These are phyloP conservation scores for Porcisia hertigi DNA, from an alignment of 208 protist species.

Conservation along the genomic window DNA sequence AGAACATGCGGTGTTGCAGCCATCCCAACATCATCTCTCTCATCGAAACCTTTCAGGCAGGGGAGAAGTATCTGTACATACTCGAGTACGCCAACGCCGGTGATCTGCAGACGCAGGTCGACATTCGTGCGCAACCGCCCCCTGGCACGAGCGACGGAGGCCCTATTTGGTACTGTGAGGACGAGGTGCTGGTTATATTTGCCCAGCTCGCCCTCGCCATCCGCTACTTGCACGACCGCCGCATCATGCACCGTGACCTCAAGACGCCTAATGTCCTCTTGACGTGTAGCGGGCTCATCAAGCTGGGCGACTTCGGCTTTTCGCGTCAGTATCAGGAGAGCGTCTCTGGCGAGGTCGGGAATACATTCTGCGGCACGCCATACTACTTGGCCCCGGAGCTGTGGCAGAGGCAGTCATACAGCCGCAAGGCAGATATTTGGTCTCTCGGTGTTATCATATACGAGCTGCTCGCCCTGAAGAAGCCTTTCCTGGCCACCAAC, in stretches of 20 bases:
- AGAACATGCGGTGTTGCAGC: constrained; percentile 52
- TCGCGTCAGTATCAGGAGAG: constrained; percentile 56
- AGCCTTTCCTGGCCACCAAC: constrained; percentile 62
- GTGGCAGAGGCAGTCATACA: constrained; percentile 86
- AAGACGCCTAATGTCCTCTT: constrained; percentile 83
- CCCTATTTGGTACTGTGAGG: constrained; percentile 43
- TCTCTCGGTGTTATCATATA: constrained; percentile 84
- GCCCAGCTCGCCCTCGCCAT: constrained; percentile 73
- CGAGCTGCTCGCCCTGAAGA: constrained; percentile 69
- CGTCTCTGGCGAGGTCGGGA: constrained; percentile 51
- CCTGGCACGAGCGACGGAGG: constrained; percentile 15
- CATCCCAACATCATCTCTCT: constrained; percentile 79
- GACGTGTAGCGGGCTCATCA: constrained; percentile 64
- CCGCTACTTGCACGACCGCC: constrained; percentile 71
- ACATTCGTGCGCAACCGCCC: constrained; percentile 34
- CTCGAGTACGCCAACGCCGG: constrained; percentile 84
- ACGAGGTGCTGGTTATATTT: constrained; percentile 72
- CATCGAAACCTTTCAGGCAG: constrained; percentile 44
- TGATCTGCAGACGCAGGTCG: constrained; percentile 68
- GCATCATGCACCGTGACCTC: constrained; percentile 86
- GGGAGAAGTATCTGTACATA: constrained; percentile 52
- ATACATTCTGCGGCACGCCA: constrained; percentile 76
- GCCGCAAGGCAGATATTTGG: constrained; percentile 92
- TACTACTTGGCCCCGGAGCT: constrained; percentile 93
- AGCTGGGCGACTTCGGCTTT: constrained; percentile 90